These are phyloP conservation scores for Salix dunnii DNA, from an alignment of 345 rosid genomes.

Conservation along the genomic window DNA sequence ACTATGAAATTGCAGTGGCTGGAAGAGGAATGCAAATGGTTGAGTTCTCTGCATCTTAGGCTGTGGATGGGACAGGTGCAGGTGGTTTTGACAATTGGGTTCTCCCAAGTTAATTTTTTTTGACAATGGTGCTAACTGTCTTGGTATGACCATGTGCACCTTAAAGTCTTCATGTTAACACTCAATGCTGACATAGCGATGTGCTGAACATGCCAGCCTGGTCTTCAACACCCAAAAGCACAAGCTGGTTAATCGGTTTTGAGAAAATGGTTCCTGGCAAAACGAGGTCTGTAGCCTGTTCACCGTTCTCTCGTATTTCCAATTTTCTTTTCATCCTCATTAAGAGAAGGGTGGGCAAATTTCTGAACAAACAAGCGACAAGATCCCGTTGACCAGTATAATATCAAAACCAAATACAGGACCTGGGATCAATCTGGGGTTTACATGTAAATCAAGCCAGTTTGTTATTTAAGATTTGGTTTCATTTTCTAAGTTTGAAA, in stretches of 20 bases:
- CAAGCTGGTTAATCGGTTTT: not conserved
- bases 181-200: not conserved
- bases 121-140: not conserved
- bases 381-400: too few species aligned
- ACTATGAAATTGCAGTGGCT: conserved; percentile 72
- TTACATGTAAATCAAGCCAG: not conserved
- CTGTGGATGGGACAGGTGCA: not conserved
- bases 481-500: not conserved
- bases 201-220: not conserved
- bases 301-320: not conserved
- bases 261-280: not conserved
- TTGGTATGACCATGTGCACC: not conserved
- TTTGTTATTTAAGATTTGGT: not conserved
- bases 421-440: not conserved
- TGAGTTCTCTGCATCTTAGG: conserved; percentile 39
- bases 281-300: not conserved
- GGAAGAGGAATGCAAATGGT: conserved; percentile 95
- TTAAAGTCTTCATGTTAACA: not conserved
- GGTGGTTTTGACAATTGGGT: not conserved
- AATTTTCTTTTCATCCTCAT: not conserved
- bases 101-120: not conserved
- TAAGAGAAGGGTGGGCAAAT: not conserved
- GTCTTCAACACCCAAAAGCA: not conserved
- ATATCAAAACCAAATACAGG: not conserved
- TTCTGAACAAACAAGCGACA: too few species aligned